Evolutionary conservation across 2,329 filamentous ascomycete genomes (phyloP), one percentile per base, ranked within the genome.

Genomic region (Fusarium tricinctum): DNA sequence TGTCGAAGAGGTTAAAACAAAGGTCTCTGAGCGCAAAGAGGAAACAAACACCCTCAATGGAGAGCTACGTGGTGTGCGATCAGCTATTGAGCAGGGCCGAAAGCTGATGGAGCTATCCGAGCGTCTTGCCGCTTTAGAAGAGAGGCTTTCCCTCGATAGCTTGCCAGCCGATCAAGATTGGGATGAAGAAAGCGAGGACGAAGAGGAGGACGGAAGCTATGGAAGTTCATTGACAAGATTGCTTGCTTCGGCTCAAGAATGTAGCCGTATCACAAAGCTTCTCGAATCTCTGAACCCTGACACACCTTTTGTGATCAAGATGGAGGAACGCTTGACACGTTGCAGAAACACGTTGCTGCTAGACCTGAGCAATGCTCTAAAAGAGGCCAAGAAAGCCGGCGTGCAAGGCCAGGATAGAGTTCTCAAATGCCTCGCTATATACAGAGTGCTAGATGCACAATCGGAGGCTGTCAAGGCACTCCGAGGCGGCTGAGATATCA

Each of bases 1-100:
- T 51, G 88, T 97, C 1, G 90, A 92, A 68, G 89, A 90, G 49
- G 85, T 98, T 48, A 89, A 89, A 75, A 82, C 81, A 12, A 86
- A 85, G 19, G 92, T 97, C 0, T 81, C 83, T 9, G 84, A 86
- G 60, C 85, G 91, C 66, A 88, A 87, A 23, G 79, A 79, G 20
- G 90, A 95, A 71, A 87, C 94, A 3, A 82, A 83, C 38, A 78
- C 76, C 6, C 79, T 94, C 51, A 83, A 93, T 56, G 78, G 81
- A n/a, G 89, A 97, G 78, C 87, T 94, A 75, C 86, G 84, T 64
- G 80, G 74, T n/a, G 85, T 94, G 7, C 84, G 88, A 59, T 79
- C 81, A 14, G 83, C 89, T 50, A 89, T 95, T 42, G 88, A 91
- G 70, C 69, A 78, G 3, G 89, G 87, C 0, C 79, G 88, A 63